phyloP scores from a whole-genome alignment of 129 eudicot species.

The Oenanthe sinensis region DNA sequence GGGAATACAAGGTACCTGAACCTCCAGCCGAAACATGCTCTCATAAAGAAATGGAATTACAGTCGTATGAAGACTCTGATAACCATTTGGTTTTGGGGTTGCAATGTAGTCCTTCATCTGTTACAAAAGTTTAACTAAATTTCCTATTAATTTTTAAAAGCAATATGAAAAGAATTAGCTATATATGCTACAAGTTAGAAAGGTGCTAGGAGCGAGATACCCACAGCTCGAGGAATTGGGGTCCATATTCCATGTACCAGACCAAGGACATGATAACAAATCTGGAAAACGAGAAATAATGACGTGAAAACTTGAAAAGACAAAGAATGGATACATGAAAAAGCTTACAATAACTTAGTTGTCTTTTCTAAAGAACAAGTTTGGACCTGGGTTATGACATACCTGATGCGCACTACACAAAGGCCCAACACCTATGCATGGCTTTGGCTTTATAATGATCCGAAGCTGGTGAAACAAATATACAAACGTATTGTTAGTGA shows the following conservation, averaged over 20 bases:
- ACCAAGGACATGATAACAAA: constrained; percentile 92
- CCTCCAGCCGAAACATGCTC: constrained; percentile 98
- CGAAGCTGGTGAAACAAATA: constrained; percentile 55
- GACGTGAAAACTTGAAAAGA: not conserved
- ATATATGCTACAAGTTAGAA: constrained; percentile 1
- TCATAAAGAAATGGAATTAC: constrained; percentile 95
- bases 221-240: constrained; percentile 84
- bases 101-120: constrained; percentile 99
- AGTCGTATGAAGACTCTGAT: constrained; percentile 94
- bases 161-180: not conserved
- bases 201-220: constrained; percentile 22
- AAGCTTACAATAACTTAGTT: not conserved
- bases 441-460: constrained; percentile 76
- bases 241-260: constrained; percentile 94
- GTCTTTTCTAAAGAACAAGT: constrained; percentile 6
- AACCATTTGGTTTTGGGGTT: constrained; percentile 95
- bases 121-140: constrained; percentile 14
- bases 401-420: constrained; percentile 88
- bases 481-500: constrained; percentile 9
- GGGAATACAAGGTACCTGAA: constrained; percentile 49
- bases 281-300: constrained; percentile 36
- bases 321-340: not conserved
- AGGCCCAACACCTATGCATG: constrained; percentile 77
- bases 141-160: constrained; percentile 1
- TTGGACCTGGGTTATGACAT: constrained; percentile 11